phyloP scores from a whole-genome alignment of 805 yeast species.

The Blastobotrys peoriensis region DNA sequence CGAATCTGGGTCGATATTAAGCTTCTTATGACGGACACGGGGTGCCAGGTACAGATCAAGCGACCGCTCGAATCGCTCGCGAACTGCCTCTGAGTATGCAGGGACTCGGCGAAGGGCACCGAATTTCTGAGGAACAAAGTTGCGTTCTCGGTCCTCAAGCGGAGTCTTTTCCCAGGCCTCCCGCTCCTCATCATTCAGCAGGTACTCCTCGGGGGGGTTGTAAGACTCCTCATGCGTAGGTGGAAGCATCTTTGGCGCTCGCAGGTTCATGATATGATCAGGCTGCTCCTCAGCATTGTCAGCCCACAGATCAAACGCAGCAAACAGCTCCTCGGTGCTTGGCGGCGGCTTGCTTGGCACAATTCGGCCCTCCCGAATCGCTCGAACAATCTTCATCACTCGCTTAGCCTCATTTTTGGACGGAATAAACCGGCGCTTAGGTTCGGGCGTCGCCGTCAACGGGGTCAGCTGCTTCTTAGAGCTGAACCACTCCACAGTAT shows the following conservation, averaged over 20 bases:
- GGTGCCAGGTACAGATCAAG: constrained; percentile 94
- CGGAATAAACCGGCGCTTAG: constrained; percentile 93
- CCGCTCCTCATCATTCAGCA: constrained; percentile 71
- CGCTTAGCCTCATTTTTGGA: constrained; percentile 95
- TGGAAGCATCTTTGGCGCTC: constrained; percentile 94
- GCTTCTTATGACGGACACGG: constrained; percentile 82
- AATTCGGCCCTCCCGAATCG: constrained; percentile 94
- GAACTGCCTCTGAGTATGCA: constrained; percentile 75
- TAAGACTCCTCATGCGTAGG: constrained; percentile 96
- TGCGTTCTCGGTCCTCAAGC: constrained; percentile 70
- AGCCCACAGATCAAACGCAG: constrained; percentile 76
- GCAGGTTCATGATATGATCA: constrained; percentile 83
- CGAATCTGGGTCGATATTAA: constrained; percentile 93
- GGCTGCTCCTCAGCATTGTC: constrained; percentile 52
- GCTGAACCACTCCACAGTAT: constrained; percentile 93
- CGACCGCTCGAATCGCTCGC: constrained; percentile 92
- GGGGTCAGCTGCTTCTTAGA: constrained; percentile 83
- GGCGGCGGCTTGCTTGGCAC: constrained; percentile 61
- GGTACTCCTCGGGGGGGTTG: constrained; percentile 95
- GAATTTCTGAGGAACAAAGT: constrained; percentile 77
- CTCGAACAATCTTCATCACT: constrained; percentile 92
- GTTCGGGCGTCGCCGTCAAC: constrained; percentile 88
- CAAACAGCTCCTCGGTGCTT: constrained; percentile 45
- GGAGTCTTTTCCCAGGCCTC: constrained; percentile 64
- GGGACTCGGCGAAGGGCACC: constrained; percentile 85